Base-by-base conservation (phyloP, 305 asterid genomes). In the Plantago coronopus region DNA sequence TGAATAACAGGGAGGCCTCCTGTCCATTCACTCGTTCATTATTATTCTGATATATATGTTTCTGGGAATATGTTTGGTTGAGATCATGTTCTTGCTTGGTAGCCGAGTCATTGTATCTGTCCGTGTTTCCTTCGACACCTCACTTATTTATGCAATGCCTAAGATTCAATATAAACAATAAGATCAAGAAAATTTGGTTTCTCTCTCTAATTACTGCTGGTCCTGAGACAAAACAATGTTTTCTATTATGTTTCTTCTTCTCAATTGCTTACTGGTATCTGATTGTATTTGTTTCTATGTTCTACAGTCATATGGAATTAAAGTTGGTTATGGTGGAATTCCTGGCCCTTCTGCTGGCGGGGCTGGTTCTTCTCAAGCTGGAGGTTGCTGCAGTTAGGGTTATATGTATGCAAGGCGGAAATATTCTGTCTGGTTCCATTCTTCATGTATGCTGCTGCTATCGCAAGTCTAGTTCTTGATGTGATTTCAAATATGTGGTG, bases 251-350 rank as follows among this genome's bases (percentile, higher is more conserved):
- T 57, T 7, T 14, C 14, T 13, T 17, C 7, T 38, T 2, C 22
- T 55, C 8, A 17, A 16, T 27, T 22, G n/a, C 23, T 57, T 20
- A 22, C 13, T 56, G 20, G 20, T 38, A 16, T 12, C 27, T 10
- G 40, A 21, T 57, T 38, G 48, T 57, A 13, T 13, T 7, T 17
- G 25, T 19, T 38, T 37, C 3, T 38, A 20, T 17, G 40, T 53
- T 5, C 1, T 57, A 15, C 49, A 57, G 62, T 57, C 63, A 18
- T 47, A 43, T 59, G 63, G 63, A 22, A 59, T 59, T 15, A 59
- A 59, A 59, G 63, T 59, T 8, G 63, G 63, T 22, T 59, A 43
- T 17, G 63, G 63, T 42, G 63, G 63, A n/a, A 59, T 59, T 23
- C 63, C 48, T 14, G 63, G 63, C 38, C 63, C 63, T 2, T 59